Percentiles rank a stretch among this genome's conserved stretches.
Evolutionary conservation across 495 filamentous ascomycete species (phyloP).

Genomic region (Aspergillus incahuasiensis): DNA sequence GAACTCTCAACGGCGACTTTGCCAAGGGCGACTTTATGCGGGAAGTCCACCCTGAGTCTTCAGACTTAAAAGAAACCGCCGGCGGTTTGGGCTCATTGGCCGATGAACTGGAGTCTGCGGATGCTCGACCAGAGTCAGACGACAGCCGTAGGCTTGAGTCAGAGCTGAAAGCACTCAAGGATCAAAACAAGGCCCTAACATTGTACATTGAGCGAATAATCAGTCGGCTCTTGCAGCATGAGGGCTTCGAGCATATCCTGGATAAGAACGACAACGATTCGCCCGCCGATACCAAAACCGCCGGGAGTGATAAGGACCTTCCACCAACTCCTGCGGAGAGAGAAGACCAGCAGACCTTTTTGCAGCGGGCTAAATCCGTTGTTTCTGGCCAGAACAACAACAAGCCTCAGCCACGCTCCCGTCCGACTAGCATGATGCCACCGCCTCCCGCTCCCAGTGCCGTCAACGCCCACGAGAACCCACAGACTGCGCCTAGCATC

Average conservation of each 20-base stretch:
- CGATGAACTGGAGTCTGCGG: conserved; percentile 73
- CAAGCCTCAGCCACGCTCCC: conserved; percentile 47
- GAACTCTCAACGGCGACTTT: conserved; percentile 92
- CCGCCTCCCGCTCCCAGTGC: conserved; percentile 34
- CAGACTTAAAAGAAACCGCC: conserved; percentile 30
- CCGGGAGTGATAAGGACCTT: conserved; percentile 69
- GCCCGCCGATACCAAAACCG: conserved; percentile 16
- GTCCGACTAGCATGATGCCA: conserved; percentile 60
- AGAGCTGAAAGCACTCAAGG: conserved; percentile 77
- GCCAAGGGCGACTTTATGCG: conserved; percentile 77
- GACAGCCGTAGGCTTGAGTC: conserved; percentile 64
- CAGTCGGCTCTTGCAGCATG: conserved; percentile 84
- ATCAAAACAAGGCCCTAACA: conserved; percentile 94
- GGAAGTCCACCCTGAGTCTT: conserved; percentile 35
- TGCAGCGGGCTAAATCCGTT: conserved; percentile 80
- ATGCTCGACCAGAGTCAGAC: conserved; percentile 53
- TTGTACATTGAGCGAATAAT: conserved; percentile 99
- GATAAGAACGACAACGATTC: conserved; percentile 58
- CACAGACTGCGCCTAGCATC: conserved; percentile 78
- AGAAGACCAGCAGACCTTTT: conserved; percentile 53
- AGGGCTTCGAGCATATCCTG: conserved; percentile 89
- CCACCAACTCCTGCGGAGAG: conserved; percentile 71
- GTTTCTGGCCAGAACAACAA: conserved; percentile 40
- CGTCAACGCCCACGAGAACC: conserved; percentile 54
- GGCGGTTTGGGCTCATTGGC: conserved; percentile 62